Evolutionary conservation across 441 rosid species (phyloP).

Genomic region (Jatropha podagrica): DNA sequence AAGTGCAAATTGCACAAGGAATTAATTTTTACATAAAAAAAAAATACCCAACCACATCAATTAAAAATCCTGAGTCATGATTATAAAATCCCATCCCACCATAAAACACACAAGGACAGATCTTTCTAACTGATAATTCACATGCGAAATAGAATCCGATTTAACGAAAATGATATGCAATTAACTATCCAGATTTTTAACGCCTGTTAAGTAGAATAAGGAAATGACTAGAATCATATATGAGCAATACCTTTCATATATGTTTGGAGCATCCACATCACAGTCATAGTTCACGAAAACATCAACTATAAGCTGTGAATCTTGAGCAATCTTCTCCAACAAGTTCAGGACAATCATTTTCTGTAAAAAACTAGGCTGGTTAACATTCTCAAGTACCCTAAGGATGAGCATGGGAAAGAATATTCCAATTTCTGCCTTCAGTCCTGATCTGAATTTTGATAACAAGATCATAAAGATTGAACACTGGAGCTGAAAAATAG

Average conservation of each 20-base stretch:
- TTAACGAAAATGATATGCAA: not conserved
- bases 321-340: constrained; percentile 79
- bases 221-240: not conserved
- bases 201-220: constrained; percentile 11
- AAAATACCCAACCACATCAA: not conserved
- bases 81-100: not conserved
- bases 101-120: not conserved
- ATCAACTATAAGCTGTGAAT: constrained; percentile 78
- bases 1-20: not conserved
- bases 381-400: constrained; percentile 96
- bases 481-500: constrained; percentile 96
- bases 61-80: not conserved
- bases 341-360: constrained; percentile 93
- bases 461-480: constrained; percentile 78
- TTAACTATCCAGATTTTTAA: not conserved
- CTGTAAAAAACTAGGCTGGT: constrained; percentile 98
- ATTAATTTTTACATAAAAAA: not conserved
- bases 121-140: not conserved
- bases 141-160: not conserved
- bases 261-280: constrained; percentile 93
- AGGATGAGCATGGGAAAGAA: constrained; percentile 97
- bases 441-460: constrained; percentile 73
- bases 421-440: constrained; percentile 93
- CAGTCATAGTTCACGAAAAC: constrained; percentile 96
- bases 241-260: constrained; percentile 79